Conservation (phyloP, 1,284 basidiomycete genomes). For the Neotropicomus parvogracilis region DNA sequence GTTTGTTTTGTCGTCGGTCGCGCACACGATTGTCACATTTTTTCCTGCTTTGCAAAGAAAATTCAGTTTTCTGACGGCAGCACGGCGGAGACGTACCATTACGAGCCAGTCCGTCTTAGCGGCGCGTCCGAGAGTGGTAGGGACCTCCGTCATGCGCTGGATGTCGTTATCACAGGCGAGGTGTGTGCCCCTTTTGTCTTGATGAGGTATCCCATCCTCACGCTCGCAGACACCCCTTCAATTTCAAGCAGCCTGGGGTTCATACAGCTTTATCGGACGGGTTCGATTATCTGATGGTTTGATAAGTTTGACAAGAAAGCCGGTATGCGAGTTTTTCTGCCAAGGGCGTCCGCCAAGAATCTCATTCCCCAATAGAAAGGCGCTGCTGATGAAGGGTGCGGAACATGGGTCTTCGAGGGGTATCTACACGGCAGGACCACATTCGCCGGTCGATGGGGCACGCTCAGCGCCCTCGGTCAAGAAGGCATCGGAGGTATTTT, state of each 20-base stretch:
- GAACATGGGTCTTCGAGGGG: slow-evolving; percentile 36
- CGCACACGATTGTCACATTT: slow-evolving; percentile 26
- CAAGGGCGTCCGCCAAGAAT: background rate
- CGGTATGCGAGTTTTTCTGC: slow-evolving; percentile 24
- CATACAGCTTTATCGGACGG: slow-evolving; percentile 44
- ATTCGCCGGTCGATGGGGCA: slow-evolving; percentile 29
- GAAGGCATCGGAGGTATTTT: slow-evolving; percentile 49
- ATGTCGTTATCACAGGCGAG: slow-evolving; percentile 38
- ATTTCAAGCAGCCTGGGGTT: slow-evolving; percentile 36
- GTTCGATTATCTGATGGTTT: slow-evolving; percentile 51
- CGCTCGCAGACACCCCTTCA: slow-evolving; percentile 31
- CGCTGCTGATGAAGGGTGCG: slow-evolving; percentile 29
- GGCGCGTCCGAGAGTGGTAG: slow-evolving; percentile 28
- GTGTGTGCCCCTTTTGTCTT: slow-evolving; percentile 23
- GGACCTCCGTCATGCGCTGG: slow-evolving; percentile 29
- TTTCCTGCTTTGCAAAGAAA: slow-evolving; percentile 16
- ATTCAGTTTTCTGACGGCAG: slow-evolving; percentile 32
- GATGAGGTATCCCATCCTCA: slow-evolving; percentile 23
- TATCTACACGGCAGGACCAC: slow-evolving; percentile 28
- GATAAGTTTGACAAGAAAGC: slow-evolving; percentile 39
- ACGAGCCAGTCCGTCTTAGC: slow-evolving; percentile 33
- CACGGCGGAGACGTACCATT: slow-evolving; percentile 27
- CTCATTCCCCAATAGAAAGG: slow-evolving; percentile 22
- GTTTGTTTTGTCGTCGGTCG: background rate
- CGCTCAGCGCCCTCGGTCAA: slow-evolving; percentile 20